These are phyloP conservation scores for Hypoxylon sp. DNA, from an alignment of 2,329 filamentous ascomycete genomes.

Conservation along the genomic window DNA sequence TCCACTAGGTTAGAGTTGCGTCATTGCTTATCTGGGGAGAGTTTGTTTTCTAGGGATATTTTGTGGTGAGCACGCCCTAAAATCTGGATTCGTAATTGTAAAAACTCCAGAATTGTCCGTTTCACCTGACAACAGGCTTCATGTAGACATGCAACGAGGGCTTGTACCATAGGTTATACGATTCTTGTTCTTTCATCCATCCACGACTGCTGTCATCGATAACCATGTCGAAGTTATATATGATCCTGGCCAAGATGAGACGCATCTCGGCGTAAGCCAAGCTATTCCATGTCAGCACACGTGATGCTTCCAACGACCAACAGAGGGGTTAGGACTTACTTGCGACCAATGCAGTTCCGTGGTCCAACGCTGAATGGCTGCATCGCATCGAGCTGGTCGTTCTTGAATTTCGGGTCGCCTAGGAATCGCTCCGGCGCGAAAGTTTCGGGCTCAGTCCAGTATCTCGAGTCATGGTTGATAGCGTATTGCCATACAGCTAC, in stretches of 20 bases:
- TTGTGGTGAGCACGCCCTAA: background rate
- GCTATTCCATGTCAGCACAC: constrained; percentile 50
- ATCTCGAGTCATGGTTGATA: constrained; percentile 61
- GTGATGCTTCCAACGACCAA: background rate
- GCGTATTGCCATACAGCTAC: constrained; percentile 63
- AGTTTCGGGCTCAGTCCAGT: constrained; percentile 59
- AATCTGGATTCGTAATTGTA: background rate
- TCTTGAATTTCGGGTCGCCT: constrained; percentile 56
- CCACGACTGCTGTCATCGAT: constrained; percentile 56
- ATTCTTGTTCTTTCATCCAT: constrained; percentile 59
- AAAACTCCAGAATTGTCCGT: background rate
- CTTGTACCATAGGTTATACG: constrained; percentile 61
- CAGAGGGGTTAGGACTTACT: constrained; percentile 55
- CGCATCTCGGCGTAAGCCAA: constrained; percentile 67
- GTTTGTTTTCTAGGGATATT: background rate
- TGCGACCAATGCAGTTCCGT: constrained; percentile 66
- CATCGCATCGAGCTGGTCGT: constrained; percentile 61
- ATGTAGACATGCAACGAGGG: constrained; percentile 56
- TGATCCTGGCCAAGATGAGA: constrained; percentile 62
- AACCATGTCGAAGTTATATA: constrained; percentile 66
- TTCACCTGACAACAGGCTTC: constrained; percentile 61
- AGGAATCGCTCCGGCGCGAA: constrained; percentile 67
- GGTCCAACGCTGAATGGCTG: constrained; percentile 66
- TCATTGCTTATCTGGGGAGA: background rate
- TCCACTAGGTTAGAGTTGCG: background rate